Evolutionary conservation across 1,139 yeast genomes (phyloP).

Genomic region (Taphrina sp.): DNA sequence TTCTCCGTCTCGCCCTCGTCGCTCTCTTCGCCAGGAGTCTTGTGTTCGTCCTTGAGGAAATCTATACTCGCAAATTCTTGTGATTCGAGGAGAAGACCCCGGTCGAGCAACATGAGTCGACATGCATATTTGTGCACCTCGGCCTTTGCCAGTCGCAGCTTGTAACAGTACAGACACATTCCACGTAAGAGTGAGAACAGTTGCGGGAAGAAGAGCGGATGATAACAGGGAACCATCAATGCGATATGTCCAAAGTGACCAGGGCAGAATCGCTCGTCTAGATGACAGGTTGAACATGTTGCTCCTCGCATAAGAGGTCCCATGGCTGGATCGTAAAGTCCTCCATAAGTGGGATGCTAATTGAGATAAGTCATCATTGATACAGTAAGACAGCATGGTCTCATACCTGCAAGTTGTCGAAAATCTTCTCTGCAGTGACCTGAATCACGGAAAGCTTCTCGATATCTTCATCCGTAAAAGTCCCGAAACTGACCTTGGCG

Average conservation of each 20-base stretch:
- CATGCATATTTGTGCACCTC: slow-evolving; percentile 78
- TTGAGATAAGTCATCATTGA: neutral
- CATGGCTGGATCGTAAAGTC: slow-evolving; percentile 86
- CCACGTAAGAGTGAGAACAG: slow-evolving; percentile 79
- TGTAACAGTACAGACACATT: slow-evolving; percentile 86
- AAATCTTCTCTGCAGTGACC: slow-evolving; percentile 89
- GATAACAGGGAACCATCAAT: slow-evolving; percentile 91
- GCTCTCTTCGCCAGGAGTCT: slow-evolving; percentile 40
- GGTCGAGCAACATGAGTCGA: slow-evolving; percentile 76
- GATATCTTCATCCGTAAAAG: slow-evolving; percentile 77
- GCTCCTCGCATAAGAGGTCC: slow-evolving; percentile 72
- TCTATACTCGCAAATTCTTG: slow-evolving; percentile 46
- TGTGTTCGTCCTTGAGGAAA: slow-evolving; percentile 46
- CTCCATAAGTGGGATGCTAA: slow-evolving; percentile 90
- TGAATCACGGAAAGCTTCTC: slow-evolving; percentile 87
- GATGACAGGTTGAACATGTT: slow-evolving; percentile 88
- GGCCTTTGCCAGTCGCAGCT: slow-evolving; percentile 63
- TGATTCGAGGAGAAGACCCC: slow-evolving; percentile 80
- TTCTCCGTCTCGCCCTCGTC: slow-evolving; percentile 47
- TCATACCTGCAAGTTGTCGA: slow-evolving; percentile 67
- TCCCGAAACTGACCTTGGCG: slow-evolving; percentile 86
- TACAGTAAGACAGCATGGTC: neutral
- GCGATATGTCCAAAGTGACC: slow-evolving; percentile 99
- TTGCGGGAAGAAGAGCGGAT: slow-evolving; percentile 90
- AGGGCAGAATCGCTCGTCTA: slow-evolving; percentile 91